Evolutionary conservation across 495 filamentous ascomycete genomes (phyloP).

Genomic region (Penicillium pancosmium): DNA sequence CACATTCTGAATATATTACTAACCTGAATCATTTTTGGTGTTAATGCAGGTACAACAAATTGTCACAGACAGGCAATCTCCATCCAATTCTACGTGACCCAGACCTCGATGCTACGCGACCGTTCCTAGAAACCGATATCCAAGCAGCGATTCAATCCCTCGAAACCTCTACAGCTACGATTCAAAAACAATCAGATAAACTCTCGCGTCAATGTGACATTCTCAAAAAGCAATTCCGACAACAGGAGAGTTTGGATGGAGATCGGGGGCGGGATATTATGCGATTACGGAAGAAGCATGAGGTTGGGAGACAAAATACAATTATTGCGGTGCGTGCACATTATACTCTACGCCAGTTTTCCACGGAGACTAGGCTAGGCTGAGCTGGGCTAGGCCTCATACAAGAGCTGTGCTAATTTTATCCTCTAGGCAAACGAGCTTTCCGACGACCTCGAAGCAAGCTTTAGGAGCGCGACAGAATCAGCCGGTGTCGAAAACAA

Average conservation of each 20-base stretch:
- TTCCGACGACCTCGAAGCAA: slow-evolving; percentile 33
- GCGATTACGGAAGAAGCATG: slow-evolving; percentile 41
- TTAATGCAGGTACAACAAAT: slow-evolving; percentile 33
- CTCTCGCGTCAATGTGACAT: slow-evolving; percentile 35
- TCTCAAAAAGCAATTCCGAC: slow-evolving; percentile 31
- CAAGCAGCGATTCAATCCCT: slow-evolving; percentile 40
- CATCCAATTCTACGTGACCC: slow-evolving; percentile 31
- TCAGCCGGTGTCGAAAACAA: slow-evolving; percentile 36
- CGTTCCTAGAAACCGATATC: slow-evolving; percentile 45
- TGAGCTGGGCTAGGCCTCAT: too few relatives aligned
- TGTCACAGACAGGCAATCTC: slow-evolving; percentile 35
- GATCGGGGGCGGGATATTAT: slow-evolving; percentile 31
- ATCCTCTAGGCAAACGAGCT: slow-evolving; percentile 38
- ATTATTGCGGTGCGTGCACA: slow-evolving; percentile 25
- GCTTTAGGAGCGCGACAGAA: slow-evolving; percentile 36
- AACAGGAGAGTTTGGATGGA: slow-evolving; percentile 25
- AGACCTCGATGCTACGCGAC: slow-evolving; percentile 34
- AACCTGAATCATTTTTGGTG: too few relatives aligned
- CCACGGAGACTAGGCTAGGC: too few relatives aligned
- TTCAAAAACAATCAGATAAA: slow-evolving; percentile 38
- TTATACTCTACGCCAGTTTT: too few relatives aligned
- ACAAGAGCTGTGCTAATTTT: background rate
- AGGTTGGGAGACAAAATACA: slow-evolving; percentile 39
- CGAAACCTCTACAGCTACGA: slow-evolving; percentile 39
- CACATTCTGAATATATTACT: background rate